Percentiles rank a stretch among this genome's conserved stretches.
Evolutionary conservation across 345 rosid species (phyloP).

Genomic region (Corymbia maculata): DNA sequence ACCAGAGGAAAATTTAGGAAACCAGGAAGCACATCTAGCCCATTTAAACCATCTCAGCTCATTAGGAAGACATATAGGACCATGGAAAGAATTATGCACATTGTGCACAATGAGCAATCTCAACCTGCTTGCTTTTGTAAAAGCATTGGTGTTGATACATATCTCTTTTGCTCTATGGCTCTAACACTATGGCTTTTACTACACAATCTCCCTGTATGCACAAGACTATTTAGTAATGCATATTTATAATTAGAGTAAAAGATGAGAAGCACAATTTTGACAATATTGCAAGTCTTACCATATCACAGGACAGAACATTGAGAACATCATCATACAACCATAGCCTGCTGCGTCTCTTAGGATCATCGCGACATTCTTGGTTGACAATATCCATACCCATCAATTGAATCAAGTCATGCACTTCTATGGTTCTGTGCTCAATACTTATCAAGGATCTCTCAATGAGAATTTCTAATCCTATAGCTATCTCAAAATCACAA

Average conservation of each 20-base stretch:
- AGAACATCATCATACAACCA: background rate
- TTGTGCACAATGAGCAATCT: background rate
- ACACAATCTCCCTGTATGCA: rapidly evolving
- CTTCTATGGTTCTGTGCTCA: too few relatives aligned
- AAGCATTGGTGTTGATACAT: background rate
- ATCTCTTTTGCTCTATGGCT: background rate
- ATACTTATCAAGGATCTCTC: background rate
- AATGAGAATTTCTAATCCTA: background rate
- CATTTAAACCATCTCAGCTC: background rate
- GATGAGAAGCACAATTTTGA: background rate
- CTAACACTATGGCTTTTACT: background rate
- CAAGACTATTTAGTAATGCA: background rate
- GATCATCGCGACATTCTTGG: background rate
- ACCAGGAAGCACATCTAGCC: too few relatives aligned
- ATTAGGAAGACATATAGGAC: background rate
- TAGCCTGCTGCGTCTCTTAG: background rate
- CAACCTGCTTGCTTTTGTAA: background rate
- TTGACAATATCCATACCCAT: background rate
- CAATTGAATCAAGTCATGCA: background rate
- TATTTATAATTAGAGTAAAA: background rate
- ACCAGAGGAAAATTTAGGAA: background rate
- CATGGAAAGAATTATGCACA: background rate
- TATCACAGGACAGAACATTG: background rate
- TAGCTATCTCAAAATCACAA: background rate
- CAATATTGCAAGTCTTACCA: background rate